Evolutionary conservation across 768 basidiomycete genomes (phyloP), one percentile per base, ranked within the genome.

Genomic region (Tulasnella sp.): DNA sequence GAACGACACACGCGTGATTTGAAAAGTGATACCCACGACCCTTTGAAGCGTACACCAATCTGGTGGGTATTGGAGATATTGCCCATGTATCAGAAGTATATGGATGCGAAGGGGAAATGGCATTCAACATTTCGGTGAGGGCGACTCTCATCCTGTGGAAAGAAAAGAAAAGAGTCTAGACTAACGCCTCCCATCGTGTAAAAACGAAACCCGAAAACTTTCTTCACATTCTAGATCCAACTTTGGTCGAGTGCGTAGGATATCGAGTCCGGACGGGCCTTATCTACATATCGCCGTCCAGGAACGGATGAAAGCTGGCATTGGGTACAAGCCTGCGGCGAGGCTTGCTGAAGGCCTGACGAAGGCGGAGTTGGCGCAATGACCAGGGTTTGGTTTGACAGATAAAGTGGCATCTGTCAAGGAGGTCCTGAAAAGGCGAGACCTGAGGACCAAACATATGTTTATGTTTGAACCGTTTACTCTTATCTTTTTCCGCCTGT

Each of bases 41-140:
- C 24, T 32, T 48, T 63, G 13, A 56, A 54, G 27, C 19, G n/a
- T 3, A 55, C 34, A 17, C 62, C 62, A 21, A 8, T 29, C 15
- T 63, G 62, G 62, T 63, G 62, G 62, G 4, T 61, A 15, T 24
- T 63, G 30, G 62, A 63, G 50, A 21, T 63, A 32, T 29, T 63
- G n/a, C 62, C 62, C 17, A 63, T 63, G 30, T 17, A 27, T 19
- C 26, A 48, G 13, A 10, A 27, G 7, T 61, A 34, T 23, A 60
- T 61, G 43, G 44, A 63, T 26, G 23, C n/a, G 17, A 42, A 53
- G 13, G 62, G 60, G 4, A 38, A 32, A n/a, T 63, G 62, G 62
- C 3, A 47, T 13, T 34, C 29, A 30, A 29, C 27, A 23, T 26
- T 56, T 23, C n/a, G 30, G 61, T 59, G 41, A 7, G 27, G n/a